These are phyloP conservation scores for Monosporascus sp. DNA, from an alignment of 2,329 filamentous ascomycete genomes.

Conservation along the genomic window DNA sequence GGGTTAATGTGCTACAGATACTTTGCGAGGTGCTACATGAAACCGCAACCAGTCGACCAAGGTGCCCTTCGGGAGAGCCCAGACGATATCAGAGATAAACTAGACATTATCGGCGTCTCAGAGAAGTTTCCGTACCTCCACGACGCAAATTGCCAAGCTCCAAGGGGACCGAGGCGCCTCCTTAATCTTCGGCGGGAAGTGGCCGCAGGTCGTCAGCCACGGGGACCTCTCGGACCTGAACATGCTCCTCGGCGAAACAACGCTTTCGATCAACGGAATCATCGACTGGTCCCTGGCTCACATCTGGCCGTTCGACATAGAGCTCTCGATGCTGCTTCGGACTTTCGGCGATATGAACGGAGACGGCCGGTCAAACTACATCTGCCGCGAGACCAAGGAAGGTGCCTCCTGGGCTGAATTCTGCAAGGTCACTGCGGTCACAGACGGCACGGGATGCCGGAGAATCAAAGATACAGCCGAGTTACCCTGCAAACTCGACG, in stretches of 20 bases:
- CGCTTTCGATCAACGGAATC: conserved; percentile 23
- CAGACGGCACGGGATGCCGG: not conserved
- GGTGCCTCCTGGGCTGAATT: not conserved
- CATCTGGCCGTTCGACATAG: conserved; percentile 24
- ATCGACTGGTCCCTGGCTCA: conserved; percentile 26
- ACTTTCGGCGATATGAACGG: not conserved
- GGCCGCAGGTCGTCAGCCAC: conserved; percentile 20
- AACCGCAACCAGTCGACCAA: not conserved
- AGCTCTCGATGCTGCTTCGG: conserved; percentile 18
- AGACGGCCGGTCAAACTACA: not conserved
- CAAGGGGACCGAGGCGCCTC: not conserved
- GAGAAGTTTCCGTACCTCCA: not conserved
- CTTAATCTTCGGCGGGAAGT: conserved; percentile 7
- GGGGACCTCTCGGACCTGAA: conserved; percentile 25
- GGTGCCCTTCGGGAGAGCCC: not conserved
- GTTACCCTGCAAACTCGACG: not conserved
- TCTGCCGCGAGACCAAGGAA: not conserved
- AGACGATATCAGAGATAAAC: not conserved
- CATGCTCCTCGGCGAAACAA: conserved; percentile 20
- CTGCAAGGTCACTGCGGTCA: not conserved
- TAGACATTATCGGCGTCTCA: not conserved
- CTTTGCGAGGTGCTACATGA: not conserved
- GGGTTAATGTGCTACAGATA: not conserved
- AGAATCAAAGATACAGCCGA: not conserved
- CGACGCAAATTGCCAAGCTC: not conserved